A percentile compares a stretch with the other conserved stretches of the same genome.
These are phyloP conservation scores for Cymbidium sinense DNA, from an alignment of 106 monocot genomes.

Conservation along the genomic window DNA sequence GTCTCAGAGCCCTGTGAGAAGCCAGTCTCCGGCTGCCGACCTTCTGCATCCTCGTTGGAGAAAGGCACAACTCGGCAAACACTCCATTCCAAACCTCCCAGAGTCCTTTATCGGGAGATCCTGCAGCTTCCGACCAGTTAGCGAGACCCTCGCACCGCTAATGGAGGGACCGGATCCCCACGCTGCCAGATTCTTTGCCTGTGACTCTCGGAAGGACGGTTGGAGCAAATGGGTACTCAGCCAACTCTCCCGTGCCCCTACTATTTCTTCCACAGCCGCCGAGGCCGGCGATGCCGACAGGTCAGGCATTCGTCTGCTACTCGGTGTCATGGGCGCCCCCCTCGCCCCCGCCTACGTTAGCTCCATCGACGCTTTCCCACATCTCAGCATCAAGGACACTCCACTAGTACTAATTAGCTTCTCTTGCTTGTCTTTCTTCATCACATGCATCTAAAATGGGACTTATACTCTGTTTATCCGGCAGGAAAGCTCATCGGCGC, in stretches of 20 bases:
- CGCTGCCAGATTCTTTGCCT: not conserved
- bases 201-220: constrained; percentile 32
- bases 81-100: constrained; percentile 6
- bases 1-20: constrained; percentile 1
- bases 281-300: constrained; percentile 10
- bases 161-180: constrained; percentile 45
- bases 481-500: constrained; percentile 84
- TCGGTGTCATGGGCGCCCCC: constrained; percentile 82
- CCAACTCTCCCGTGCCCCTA: constrained; percentile 21
- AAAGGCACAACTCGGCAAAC: not conserved
- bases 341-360: constrained; percentile 49
- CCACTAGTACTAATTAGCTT: constrained; percentile 38
- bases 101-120: constrained; percentile 33
- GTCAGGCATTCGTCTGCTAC: constrained; percentile 52
- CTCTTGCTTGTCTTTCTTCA: not conserved
- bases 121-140: constrained; percentile 38
- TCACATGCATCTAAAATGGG: not conserved
- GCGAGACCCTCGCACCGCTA: constrained; percentile 46
- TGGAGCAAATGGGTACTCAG: constrained; percentile 67
- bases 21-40: not conserved
- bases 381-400: constrained; percentile 57
- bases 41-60: not conserved
- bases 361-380: constrained; percentile 35
- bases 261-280: not conserved
- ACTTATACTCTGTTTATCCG: not conserved